Evolutionary conservation across 345 rosid genomes (phyloP), one percentile per base, ranked within the genome.

Genomic region (Pistacia vera): DNA sequence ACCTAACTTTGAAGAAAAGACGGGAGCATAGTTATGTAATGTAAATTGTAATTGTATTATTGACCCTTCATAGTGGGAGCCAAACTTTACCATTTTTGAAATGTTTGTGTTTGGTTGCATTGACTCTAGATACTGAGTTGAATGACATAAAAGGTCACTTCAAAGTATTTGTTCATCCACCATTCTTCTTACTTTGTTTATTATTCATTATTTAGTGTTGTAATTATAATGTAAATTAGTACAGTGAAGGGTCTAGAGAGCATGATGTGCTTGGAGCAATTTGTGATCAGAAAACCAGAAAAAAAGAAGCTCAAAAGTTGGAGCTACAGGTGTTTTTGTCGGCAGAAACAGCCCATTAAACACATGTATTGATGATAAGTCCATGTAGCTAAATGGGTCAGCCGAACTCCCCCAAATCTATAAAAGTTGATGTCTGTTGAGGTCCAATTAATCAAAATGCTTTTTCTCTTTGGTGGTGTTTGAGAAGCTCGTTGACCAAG

Each of bases 61-160:
- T 28, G 72, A 61, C 75, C 68, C 52, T 68, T 63, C 25, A 51
- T 65, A 67, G 86, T 75, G 85, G 85, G 68, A 79, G 80, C 83
- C 80, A 79, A 77, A 78, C 75, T 48, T 20, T 6, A 4, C 59
- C 75, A 70, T 73, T 59, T 70, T 74, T 60, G 64, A 62, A 63
- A 59, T 78, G 75, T 75, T 66, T 61, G 18, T 25, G 25, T 25
- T 25, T 25, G 25, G 25, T 25, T 83, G 86, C 85, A 83, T 86
- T 83, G 86, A 81, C 88, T 83, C 85, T 75, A 86, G 86, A 85
- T 73, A 38, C 8, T 68, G 54, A 66, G 55, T 67, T 28, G 77
- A 76, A 78, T 63, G 77, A 64, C 67, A 81, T 64, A 80, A 18
- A 49, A 70, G 36, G 77, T 77, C 86, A 83, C 74, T 77, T 75